Conservation (phyloP, 352 stramenopile genomes). For the Pythium scleroteichum region DNA sequence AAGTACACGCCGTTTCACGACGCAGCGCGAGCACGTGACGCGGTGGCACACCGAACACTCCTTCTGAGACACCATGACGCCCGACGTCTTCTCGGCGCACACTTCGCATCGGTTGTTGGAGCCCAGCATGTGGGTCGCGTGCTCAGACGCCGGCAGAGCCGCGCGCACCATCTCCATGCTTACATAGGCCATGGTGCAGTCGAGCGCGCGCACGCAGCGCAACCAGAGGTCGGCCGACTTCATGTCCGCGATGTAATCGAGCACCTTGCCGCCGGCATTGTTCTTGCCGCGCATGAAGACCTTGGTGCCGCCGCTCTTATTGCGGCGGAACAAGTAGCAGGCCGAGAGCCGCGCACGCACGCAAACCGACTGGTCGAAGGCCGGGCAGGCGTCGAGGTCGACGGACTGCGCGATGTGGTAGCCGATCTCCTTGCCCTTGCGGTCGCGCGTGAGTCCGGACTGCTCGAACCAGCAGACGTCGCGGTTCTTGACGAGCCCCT, state of each 20-base stretch:
- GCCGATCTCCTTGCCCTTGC: slow-evolving; percentile 78
- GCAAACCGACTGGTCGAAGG: slow-evolving; percentile 52
- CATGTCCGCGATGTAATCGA: slow-evolving; percentile 69
- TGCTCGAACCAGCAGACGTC: slow-evolving; percentile 85
- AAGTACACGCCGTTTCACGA: slow-evolving; percentile 62
- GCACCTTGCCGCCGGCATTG: slow-evolving; percentile 64
- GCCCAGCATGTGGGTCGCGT: slow-evolving; percentile 6
- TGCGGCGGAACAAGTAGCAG: slow-evolving; percentile 75
- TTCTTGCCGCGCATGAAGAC: slow-evolving; percentile 81
- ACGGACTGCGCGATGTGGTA: slow-evolving; percentile 79
- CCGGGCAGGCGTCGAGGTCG: slow-evolving; percentile 64
- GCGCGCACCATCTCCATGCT: slow-evolving; percentile 60
- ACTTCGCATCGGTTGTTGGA: slow-evolving; percentile 59
- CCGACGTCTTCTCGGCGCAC: slow-evolving; percentile 54
- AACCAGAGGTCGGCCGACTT: slow-evolving; percentile 80
- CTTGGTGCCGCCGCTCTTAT: slow-evolving; percentile 72
- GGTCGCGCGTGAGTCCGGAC: slow-evolving; percentile 58
- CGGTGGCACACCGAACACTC: slow-evolving; percentile 66
- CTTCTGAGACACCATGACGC: slow-evolving; percentile 60
- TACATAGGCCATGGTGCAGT: slow-evolving; percentile 52
- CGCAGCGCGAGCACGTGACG: slow-evolving; percentile 61
- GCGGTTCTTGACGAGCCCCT: slow-evolving; percentile 75
- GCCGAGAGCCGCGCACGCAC: slow-evolving; percentile 70
- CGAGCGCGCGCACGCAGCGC: slow-evolving; percentile 53
- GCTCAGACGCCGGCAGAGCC: slow-evolving; percentile 18